Conservation (phyloP, 164 flowering plant species). For the Umbilicus rupestris region DNA sequence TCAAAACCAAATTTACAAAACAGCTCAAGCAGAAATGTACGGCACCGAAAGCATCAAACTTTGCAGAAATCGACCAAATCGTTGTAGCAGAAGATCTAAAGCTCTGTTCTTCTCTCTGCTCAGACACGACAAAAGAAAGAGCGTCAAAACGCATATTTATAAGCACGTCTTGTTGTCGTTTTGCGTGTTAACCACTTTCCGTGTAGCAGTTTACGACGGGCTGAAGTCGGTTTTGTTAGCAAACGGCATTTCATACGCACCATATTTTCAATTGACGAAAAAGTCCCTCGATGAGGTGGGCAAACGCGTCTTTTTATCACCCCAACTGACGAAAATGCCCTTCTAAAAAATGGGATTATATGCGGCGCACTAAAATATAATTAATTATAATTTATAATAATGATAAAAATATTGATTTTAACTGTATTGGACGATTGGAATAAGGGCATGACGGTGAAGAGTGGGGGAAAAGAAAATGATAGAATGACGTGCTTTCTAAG, state of each 20-base stretch:
- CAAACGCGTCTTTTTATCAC: too few species aligned
- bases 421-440: not conserved
- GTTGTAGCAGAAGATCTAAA: not conserved
- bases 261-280: too few species aligned
- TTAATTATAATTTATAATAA: too few species aligned
- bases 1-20: not conserved
- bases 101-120: not conserved
- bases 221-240: not conserved
- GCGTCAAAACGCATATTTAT: not conserved
- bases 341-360: too few species aligned
- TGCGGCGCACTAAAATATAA: too few species aligned
- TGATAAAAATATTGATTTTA: too few species aligned
- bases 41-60: too few species aligned
- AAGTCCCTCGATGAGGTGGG: too few species aligned
- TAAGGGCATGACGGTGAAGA: not conserved
- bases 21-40: too few species aligned
- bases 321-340: not conserved
- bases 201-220: not conserved
- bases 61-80: too few species aligned
- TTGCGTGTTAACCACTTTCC: not conserved
- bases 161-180: not conserved
- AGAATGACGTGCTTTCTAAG: too few species aligned
- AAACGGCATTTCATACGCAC: not conserved
- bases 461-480: not conserved
- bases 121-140: not conserved